These are phyloP conservation scores for Colletotrichum abscissum DNA, from an alignment of 2,329 filamentous ascomycete species.

Conservation along the genomic window DNA sequence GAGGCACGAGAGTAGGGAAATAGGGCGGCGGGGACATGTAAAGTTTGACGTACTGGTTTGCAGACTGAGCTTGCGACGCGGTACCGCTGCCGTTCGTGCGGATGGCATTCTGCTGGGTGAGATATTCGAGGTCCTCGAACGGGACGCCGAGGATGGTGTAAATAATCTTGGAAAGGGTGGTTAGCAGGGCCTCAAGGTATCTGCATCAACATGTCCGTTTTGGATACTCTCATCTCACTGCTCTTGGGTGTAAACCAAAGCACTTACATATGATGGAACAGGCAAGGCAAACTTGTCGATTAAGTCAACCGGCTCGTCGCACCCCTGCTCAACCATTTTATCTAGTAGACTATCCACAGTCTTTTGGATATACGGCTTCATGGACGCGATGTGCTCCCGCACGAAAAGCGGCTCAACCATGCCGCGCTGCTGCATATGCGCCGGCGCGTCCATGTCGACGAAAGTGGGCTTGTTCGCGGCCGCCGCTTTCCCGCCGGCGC, in stretches of 20 bases:
- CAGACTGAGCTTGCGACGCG: conserved; percentile 56
- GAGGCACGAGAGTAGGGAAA: background rate
- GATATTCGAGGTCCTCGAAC: conserved; percentile 56
- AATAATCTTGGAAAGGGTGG: conserved; percentile 50
- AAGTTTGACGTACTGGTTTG: conserved; percentile 49
- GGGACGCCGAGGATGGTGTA: conserved; percentile 62
- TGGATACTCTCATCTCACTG: too few relatives aligned
- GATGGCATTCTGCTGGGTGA: conserved; percentile 59
- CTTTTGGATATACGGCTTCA: conserved; percentile 58
- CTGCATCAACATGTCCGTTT: too few relatives aligned
- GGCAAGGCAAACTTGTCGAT: conserved; percentile 59
- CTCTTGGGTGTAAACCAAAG: too few relatives aligned
- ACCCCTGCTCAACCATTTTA: conserved; percentile 48
- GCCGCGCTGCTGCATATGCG: conserved; percentile 57
- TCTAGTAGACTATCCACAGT: conserved; percentile 57
- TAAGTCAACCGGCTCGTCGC: conserved; percentile 54
- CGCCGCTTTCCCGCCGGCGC: conserved; percentile 57
- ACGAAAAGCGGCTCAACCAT: conserved; percentile 60
- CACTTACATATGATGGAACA: conserved; percentile 57
- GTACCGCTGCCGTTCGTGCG: conserved; percentile 59
- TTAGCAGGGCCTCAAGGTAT: background rate
- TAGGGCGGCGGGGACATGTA: background rate
- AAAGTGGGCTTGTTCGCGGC: conserved; percentile 62
- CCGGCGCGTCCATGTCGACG: conserved; percentile 62
- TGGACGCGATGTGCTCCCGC: conserved; percentile 48